Evolutionary conservation across 2,329 filamentous ascomycete genomes (phyloP), one percentile per base, ranked within the genome.

Genomic region (Hypomyces perniciosus): DNA sequence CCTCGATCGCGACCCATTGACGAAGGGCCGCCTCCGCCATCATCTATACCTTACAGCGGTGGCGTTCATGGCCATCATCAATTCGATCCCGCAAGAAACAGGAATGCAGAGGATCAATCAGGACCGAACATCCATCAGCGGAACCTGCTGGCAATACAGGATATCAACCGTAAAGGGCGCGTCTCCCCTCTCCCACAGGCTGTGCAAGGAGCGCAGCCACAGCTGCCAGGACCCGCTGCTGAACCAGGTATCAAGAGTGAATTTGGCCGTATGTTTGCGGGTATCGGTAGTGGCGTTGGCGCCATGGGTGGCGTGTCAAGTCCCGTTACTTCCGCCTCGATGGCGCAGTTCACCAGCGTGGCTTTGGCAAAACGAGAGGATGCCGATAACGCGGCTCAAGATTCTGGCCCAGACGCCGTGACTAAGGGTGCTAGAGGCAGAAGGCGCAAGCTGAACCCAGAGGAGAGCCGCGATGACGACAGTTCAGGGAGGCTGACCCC

Each of bases 201-300:
- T 26, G 91, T 96, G 1, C 91, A 96, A 64, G 92, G 92, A 26
- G 91, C 88, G 1, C 91, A 96, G 65, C 83, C 85, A 12, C 87
- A 90, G 60, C 80, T 87, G 37, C 79, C 87, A 48, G 88, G 87
- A 4, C 88, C 90, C 5, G 82, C 84, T 10, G 87, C 85, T 12
- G 90, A 96, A 65, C 87, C 90, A 8, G 87, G 87, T 40, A 95
- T 96, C 63, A 96, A 96, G 75, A 95, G 85, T 64, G 92, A 96
- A 65, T 91, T 96, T 65, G 91, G 91, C 29, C 85, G 90, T 55
- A 95, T 96, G 78, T 96, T 96, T 69, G 90, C 89, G 13, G 92
- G 92, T n/a, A 90, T 97, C 58, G 91, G 75, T 53, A 80, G 74
- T 57, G 80, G 75, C 54, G 75, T 79, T 31, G 74, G 69, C 54